Percentiles rank a stretch among this genome's conserved stretches.
These are phyloP conservation scores for Blastomyces emzantsi DNA, from an alignment of 2,329 filamentous ascomycete genomes.

Conservation along the genomic window DNA sequence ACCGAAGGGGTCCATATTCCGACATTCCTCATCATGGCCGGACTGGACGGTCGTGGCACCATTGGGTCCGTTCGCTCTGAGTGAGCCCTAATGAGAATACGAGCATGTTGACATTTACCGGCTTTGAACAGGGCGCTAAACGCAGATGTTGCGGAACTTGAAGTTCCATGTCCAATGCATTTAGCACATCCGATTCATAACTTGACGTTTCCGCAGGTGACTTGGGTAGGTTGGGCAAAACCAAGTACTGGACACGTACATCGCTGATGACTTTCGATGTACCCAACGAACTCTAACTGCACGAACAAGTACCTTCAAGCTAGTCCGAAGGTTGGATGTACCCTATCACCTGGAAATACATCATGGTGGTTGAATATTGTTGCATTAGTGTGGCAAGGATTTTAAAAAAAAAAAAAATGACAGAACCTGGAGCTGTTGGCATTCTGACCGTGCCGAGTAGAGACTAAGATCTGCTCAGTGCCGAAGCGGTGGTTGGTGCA, in stretches of 20 bases:
- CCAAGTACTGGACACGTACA: neutral
- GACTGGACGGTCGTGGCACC: neutral
- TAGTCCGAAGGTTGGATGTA: neutral
- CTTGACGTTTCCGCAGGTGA: neutral
- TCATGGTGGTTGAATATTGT: neutral
- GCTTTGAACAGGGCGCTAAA: neutral
- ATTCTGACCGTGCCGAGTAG: neutral
- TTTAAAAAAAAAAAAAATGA: neutral
- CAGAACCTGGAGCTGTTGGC: neutral
- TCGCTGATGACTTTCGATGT: neutral
- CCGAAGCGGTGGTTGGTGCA: neutral
- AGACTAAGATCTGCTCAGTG: neutral
- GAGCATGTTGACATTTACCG: neutral
- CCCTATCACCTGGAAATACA: neutral
- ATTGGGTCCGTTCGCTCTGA: neutral
- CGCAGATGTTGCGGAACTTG: neutral
- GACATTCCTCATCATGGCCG: neutral
- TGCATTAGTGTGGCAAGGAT: neutral
- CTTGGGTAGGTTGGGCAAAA: neutral
- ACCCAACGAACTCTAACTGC: neutral
- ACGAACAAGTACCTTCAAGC: neutral
- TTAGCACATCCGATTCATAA: neutral
- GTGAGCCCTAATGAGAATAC: neutral
- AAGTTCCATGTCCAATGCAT: neutral
- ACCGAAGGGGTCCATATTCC: neutral